Percentiles rank a stretch among this genome's conserved stretches.
These are phyloP conservation scores for Schwanniomyces occidentalis DNA, from an alignment of 805 yeast species.

Conservation along the genomic window DNA sequence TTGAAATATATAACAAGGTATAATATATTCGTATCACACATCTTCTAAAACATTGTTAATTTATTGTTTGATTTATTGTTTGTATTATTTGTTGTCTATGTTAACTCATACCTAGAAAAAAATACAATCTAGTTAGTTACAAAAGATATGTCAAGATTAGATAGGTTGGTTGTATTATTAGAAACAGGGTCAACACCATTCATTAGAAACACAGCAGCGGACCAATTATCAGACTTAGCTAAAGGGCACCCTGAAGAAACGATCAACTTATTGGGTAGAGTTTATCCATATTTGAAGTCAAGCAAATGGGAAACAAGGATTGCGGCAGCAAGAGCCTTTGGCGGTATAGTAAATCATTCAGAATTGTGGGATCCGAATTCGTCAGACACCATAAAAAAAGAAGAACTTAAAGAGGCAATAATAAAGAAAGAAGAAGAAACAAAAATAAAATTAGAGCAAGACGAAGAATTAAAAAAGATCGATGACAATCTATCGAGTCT, in stretches of 20 bases:
- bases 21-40: not conserved
- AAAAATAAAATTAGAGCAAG: conserved; percentile 38
- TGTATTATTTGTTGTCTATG: conserved; percentile 1
- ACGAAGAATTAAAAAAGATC: conserved; percentile 41
- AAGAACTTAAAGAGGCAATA: conserved; percentile 9
- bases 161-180: conserved; percentile 57
- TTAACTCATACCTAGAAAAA: not conserved
- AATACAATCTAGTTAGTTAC: too few relatives aligned
- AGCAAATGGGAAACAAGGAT: conserved; percentile 95
- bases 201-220: conserved; percentile 95
- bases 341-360: conserved; percentile 83
- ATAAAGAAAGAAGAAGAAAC: conserved; percentile 19
- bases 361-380: conserved; percentile 82
- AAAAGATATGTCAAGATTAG: conserved; percentile 47
- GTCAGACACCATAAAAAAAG: conserved; percentile 29
- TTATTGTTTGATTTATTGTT: not conserved
- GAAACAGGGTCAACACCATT: conserved; percentile 96
- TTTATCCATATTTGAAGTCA: conserved; percentile 82
- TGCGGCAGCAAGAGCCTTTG: conserved; percentile 92
- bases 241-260: conserved; percentile 94
- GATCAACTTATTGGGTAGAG: conserved; percentile 77
- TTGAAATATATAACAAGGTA: too few relatives aligned
- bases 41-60: too few relatives aligned
- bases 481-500: conserved; percentile 43
- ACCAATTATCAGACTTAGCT: conserved; percentile 91